Evolutionary conservation across 2,329 filamentous ascomycete species (phyloP).

Genomic region (Coniochaeta sp.): DNA sequence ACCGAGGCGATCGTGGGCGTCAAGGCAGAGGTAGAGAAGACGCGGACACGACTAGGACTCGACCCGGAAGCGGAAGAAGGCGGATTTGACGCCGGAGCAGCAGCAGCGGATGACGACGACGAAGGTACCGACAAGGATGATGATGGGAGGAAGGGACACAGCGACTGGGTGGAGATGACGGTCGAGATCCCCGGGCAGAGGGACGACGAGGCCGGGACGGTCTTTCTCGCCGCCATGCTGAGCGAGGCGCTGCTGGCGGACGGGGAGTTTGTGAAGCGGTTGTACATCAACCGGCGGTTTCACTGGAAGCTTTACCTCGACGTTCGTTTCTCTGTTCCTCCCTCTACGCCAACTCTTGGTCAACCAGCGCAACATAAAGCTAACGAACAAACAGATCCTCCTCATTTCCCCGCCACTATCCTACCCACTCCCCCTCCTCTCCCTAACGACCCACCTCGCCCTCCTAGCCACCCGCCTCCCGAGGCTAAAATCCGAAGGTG

Average conservation of each 20-base stretch:
- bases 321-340: slow-evolving; percentile 51
- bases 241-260: slow-evolving; percentile 75
- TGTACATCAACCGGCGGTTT: slow-evolving; percentile 86
- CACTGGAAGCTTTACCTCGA: slow-evolving; percentile 97
- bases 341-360: not conserved
- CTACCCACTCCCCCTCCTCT: slow-evolving; percentile 88
- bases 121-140: slow-evolving; percentile 32
- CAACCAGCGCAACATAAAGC: not conserved
- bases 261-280: slow-evolving; percentile 59
- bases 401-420: slow-evolving; percentile 89
- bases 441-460: slow-evolving; percentile 87
- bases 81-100: slow-evolving; percentile 17
- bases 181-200: slow-evolving; percentile 88
- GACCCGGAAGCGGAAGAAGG: slow-evolving; percentile 18
- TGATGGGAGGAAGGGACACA: slow-evolving; percentile 35
- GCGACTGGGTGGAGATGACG: slow-evolving; percentile 80
- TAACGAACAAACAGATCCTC: slow-evolving; percentile 58
- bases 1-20: slow-evolving; percentile 94
- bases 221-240: slow-evolving; percentile 84
- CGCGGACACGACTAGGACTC: slow-evolving; percentile 24
- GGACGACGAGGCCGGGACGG: slow-evolving; percentile 84
- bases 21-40: slow-evolving; percentile 89
- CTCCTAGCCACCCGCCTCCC: slow-evolving; percentile 83
- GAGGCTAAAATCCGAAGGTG: slow-evolving; percentile 75
- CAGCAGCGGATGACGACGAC: slow-evolving; percentile 11